phyloP scores from a whole-genome alignment of 2,329 filamentous ascomycete genomes.

The Aspergillus pseudonomiae region DNA sequence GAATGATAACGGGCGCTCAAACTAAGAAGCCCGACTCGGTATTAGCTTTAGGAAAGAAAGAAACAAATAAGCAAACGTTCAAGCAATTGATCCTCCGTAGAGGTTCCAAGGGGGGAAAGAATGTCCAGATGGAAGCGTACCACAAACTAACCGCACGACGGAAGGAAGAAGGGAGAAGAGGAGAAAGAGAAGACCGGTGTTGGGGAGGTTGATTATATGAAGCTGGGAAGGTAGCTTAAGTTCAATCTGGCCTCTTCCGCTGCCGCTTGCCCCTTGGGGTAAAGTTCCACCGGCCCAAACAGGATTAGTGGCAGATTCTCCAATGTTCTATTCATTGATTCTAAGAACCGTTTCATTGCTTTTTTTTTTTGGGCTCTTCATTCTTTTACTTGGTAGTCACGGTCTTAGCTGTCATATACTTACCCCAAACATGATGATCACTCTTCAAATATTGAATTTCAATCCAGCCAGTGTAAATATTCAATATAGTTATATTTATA shows the following conservation, averaged over 20 bases:
- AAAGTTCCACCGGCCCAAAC: conserved; percentile 7
- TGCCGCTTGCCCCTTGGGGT: conserved; percentile 22
- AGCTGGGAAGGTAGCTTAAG: conserved; percentile 28
- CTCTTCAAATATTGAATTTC: not conserved
- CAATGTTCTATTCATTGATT: conserved; percentile 14
- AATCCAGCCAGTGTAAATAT: not conserved
- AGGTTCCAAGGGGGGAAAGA: conserved; percentile 10
- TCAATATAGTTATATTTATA: not conserved
- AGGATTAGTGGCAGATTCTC: conserved; percentile 15
- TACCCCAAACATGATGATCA: not conserved
- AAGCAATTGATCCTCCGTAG: conserved; percentile 26
- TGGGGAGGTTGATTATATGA: conserved; percentile 34
- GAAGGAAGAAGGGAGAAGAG: conserved; percentile 17
- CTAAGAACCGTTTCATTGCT: not conserved
- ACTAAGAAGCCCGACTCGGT: not conserved
- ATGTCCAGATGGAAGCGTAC: conserved; percentile 5
- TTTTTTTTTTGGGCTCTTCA: not conserved
- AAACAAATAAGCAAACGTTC: conserved; percentile 19
- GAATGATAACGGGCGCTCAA: conserved; percentile 27
- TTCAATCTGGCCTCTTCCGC: conserved; percentile 50
- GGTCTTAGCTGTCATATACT: too few relatives aligned
- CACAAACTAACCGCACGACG: conserved; percentile 16
- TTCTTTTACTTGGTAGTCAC: not conserved
- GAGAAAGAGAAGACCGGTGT: conserved; percentile 15
- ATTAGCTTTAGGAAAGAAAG: conserved; percentile 9